Conservation (phyloP, 345 rosid species). For the Streptanthus diversifolius region DNA sequence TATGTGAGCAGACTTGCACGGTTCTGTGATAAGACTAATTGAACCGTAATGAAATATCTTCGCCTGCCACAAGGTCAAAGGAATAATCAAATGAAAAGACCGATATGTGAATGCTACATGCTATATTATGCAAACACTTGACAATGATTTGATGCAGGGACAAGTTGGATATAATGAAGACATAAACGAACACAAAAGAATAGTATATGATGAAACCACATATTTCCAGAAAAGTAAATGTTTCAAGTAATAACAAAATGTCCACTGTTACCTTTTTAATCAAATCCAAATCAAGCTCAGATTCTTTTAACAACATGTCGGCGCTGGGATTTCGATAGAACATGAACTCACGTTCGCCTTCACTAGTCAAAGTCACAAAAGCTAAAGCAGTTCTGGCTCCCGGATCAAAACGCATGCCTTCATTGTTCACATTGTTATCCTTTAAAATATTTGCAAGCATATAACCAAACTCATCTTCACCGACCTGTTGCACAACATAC, state of each 20-base stretch:
- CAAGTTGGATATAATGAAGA: background rate
- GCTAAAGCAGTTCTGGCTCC: slow-evolving; percentile 96
- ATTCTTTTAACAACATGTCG: slow-evolving; percentile 82
- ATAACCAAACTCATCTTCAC: slow-evolving; percentile 97
- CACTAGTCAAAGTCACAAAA: slow-evolving; percentile 76
- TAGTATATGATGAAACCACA: background rate
- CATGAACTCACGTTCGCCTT: slow-evolving; percentile 98
- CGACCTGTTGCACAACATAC: slow-evolving; percentile 52
- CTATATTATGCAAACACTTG: background rate
- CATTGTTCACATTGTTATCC: slow-evolving; percentile 75
- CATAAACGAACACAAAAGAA: background rate
- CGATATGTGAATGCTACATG: background rate
- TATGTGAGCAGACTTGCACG: slow-evolving; percentile 88
- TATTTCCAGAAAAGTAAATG: background rate
- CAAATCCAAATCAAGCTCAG: slow-evolving; percentile 78
- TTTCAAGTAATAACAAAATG: background rate
- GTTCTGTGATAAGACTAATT: slow-evolving; percentile 95
- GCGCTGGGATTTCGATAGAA: slow-evolving; percentile 98
- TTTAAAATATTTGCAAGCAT: slow-evolving; percentile 86
- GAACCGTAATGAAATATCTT: slow-evolving; percentile 93
- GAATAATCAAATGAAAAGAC: background rate
- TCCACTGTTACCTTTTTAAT: slow-evolving; percentile 61
- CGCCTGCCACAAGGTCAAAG: slow-evolving; percentile 51
- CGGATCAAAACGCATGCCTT: slow-evolving; percentile 86
- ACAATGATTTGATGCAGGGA: background rate